Base-by-base conservation (phyloP, 2,329 filamentous ascomycete genomes). In the Fulvia fulva region DNA sequence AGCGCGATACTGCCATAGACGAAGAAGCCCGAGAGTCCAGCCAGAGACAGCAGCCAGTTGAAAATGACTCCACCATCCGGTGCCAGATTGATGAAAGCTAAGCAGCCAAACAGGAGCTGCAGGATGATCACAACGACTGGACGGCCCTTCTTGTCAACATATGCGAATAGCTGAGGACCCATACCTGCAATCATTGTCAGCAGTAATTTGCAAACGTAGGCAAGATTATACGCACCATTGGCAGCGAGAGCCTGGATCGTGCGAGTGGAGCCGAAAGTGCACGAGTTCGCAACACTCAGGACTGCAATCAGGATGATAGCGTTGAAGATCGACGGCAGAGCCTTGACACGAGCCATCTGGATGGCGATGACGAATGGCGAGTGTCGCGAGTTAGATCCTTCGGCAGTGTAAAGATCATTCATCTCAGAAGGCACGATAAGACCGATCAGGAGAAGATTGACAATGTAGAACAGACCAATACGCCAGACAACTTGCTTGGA, bases 1-100 rank as follows among this genome's bases (percentile, higher is more conserved):
- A 95, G 76, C 72, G 90, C 94, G 72, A 96, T 92, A 64, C 89
- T 89, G 55, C 82, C 84, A 87, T 88, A 92, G 16, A 88, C 91
- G 77, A 92, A 90, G 69, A 90, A 82, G 51, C 82, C 86, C 9
- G 86, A 87, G 25, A 91, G 80, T 53, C 86, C 88, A 0, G 87
- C 89, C 55, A 90, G 80, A 59, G 87, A 82, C 46, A 89, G 80
- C 70, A 96, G 83, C 91, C 91, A 96, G 67, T 83, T 80, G 62
- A 96, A 88, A 7, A 90, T 84, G 34, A 78, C 74, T 21, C 77
- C 78, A 65, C 89, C 81, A 61, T 84, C 73, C 53, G 86, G 83
- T 59, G 88, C 88, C 12, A 69, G 64, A 63, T 76, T 75, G 55
- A 96, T 82, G 77, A 88, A 96, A 26, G 87, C 83, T 11, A 97